Conservation (phyloP, 2,329 filamentous ascomycete species). For the Pseudogymnoascus sp. region DNA sequence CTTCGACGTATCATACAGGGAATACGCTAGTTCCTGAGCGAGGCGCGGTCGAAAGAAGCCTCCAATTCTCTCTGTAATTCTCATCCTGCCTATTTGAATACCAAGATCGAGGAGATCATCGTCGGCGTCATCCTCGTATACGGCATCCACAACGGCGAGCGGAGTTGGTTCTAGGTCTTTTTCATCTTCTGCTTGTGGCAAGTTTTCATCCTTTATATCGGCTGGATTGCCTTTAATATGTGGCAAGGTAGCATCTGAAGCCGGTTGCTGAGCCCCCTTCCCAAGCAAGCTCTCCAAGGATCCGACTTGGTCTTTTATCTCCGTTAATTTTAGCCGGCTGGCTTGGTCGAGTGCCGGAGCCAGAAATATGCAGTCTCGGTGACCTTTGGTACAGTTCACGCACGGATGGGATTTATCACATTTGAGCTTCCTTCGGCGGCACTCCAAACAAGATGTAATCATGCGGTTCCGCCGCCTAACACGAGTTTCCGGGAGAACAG, state of each 20-base stretch:
- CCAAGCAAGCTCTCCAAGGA: conserved; percentile 62
- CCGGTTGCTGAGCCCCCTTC: conserved; percentile 52
- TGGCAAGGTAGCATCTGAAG: conserved; percentile 3
- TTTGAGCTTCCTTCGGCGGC: conserved; percentile 67
- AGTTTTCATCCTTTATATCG: conserved; percentile 41
- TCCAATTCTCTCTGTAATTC: conserved; percentile 66
- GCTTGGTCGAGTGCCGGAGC: conserved; percentile 51
- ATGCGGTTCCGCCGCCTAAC: conserved; percentile 48
- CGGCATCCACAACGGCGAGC: conserved; percentile 55
- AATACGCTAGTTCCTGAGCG: conserved; percentile 51
- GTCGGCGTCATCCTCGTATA: conserved; percentile 56
- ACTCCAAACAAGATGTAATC: conserved; percentile 63
- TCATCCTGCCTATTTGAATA: conserved; percentile 62
- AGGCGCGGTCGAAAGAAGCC: conserved; percentile 64
- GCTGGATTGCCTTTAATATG: conserved; percentile 25
- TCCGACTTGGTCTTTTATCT: conserved; percentile 73
- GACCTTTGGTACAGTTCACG: conserved; percentile 46
- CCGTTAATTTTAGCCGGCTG: conserved; percentile 60
- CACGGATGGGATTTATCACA: conserved; percentile 70
- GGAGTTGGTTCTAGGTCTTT: conserved; percentile 57
- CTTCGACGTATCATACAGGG: not conserved
- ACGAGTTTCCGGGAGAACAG: not conserved
- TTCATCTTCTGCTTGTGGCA: conserved; percentile 43
- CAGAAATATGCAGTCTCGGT: conserved; percentile 38
- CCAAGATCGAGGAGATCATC: conserved; percentile 65